Conservation (phyloP, 495 filamentous ascomycete species). For the Viridothelium virens region DNA sequence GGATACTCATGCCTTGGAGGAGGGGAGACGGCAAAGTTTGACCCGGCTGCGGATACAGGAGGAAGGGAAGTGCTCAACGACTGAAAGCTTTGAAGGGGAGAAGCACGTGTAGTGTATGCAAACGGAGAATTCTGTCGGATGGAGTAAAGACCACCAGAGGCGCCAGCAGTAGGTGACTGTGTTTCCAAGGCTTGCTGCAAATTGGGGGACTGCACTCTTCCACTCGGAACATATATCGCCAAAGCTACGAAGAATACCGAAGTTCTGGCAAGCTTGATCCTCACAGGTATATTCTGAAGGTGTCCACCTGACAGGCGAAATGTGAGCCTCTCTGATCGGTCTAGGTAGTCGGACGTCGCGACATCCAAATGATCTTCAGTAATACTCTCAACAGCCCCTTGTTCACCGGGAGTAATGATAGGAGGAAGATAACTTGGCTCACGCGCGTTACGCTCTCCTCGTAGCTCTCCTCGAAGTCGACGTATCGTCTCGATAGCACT, state of each 20-base stretch:
- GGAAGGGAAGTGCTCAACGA: constrained; percentile 5
- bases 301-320: constrained; percentile 24
- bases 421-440: constrained; percentile 40
- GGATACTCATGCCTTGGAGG: constrained; percentile 1
- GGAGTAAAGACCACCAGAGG: background rate
- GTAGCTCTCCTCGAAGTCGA: constrained; percentile 27
- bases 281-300: constrained; percentile 19
- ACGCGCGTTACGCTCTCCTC: constrained; percentile 33
- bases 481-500: constrained; percentile 24
- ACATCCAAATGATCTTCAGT: constrained; percentile 26
- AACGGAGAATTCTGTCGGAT: background rate
- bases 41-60: background rate
- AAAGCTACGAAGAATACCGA: constrained; percentile 31
- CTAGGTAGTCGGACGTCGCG: constrained; percentile 24
- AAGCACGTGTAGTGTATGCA: background rate
- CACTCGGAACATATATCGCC: constrained; percentile 16
- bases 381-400: constrained; percentile 24
- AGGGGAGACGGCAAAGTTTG: background rate
- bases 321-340: constrained; percentile 20
- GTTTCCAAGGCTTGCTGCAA: background rate
- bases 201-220: background rate
- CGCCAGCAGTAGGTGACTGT: background rate
- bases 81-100: constrained; percentile 6
- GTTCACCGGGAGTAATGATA: constrained; percentile 29
- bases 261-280: constrained; percentile 28